These are phyloP conservation scores for Gymnopilus junonius DNA, from an alignment of 768 basidiomycete genomes.

Conservation along the genomic window DNA sequence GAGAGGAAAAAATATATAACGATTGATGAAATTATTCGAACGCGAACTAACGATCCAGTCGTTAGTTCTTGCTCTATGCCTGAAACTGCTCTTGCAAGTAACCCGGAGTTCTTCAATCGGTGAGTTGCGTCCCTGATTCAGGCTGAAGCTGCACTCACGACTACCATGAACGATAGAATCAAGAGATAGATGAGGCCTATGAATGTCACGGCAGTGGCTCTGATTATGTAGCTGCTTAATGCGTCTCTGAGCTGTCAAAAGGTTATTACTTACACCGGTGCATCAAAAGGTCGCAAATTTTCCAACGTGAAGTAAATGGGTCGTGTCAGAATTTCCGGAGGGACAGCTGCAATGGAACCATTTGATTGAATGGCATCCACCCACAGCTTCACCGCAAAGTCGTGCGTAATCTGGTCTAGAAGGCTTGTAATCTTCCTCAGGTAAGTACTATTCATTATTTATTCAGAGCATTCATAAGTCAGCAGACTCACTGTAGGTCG, in stretches of 20 bases:
- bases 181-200: conserved; percentile 21
- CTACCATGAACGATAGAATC: conserved; percentile 22
- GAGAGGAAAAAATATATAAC: conserved; percentile 40
- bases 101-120: conserved; percentile 16
- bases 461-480: background rate
- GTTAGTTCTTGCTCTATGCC: conserved; percentile 35
- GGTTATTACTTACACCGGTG: conserved; percentile 13
- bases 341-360: conserved; percentile 5
- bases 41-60: conserved; percentile 32
- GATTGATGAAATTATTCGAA: conserved; percentile 33
- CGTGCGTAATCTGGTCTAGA: conserved; percentile 14
- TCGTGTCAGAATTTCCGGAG: conserved; percentile 16
- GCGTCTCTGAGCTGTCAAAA: background rate
- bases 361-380: conserved; percentile 4
- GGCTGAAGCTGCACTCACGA: conserved; percentile 11
- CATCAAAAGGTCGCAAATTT: conserved; percentile 21
- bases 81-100: conserved; percentile 34
- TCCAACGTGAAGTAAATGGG: conserved; percentile 18
- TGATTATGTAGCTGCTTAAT: background rate
- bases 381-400: conserved; percentile 9
- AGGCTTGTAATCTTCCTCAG: conserved; percentile 6
- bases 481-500: conserved; percentile 28
- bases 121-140: conserved; percentile 2
- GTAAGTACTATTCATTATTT: background rate
- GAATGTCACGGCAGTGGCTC: conserved; percentile 21